Base-by-base conservation (phyloP, 2,329 filamentous ascomycete species). In the Claviceps pazoutovae region DNA sequence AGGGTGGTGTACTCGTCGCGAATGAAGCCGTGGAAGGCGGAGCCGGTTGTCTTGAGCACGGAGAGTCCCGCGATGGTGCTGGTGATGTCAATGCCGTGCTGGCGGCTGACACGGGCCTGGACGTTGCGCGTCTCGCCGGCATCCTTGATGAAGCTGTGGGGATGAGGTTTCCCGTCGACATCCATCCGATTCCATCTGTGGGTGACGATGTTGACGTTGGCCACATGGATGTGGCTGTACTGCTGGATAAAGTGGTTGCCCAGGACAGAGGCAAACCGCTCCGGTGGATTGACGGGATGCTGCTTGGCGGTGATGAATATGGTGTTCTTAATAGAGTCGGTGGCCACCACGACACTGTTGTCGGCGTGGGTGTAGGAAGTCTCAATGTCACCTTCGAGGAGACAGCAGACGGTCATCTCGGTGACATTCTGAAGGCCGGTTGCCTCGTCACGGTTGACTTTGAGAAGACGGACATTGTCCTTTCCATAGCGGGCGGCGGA, bases 381-480 rank as follows among this genome's bases (percentile, higher is more conserved):
- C 51, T 93, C 87, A 61, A 98, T 96, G 54, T 89, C 86, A 60
- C 93, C 93, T 73, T 97, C 89, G 34, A 98, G 80, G 49, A 97
- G 77, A 56, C 89, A 88, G 71, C 87, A 87, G 60, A 98, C 86
- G 42, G 89, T 96, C 84, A 95, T 94, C 71, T 98, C 93, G 43
- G 85, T 86, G 59, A 97, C 87, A 7, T 83, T 86, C 69, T 98
- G 91, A 21, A 81, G 74, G 52, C 86, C 85, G 17, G 86, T 84
- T 62, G 81, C 74, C 64, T 81, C 74, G 67, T 97, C 82, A 61
- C 82, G 82, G 64, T 94, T 78, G 63, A 96, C 89, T 71, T 98
- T 98, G 81, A 86, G 95, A 62, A 98, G 82, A 64, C 93, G 90
- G 77, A 98, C 85, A 74, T 98, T 97, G 80, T 97, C 93, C 81